phyloP scores from a whole-genome alignment of 768 basidiomycete species.

The Lactifluus echinatus region DNA sequence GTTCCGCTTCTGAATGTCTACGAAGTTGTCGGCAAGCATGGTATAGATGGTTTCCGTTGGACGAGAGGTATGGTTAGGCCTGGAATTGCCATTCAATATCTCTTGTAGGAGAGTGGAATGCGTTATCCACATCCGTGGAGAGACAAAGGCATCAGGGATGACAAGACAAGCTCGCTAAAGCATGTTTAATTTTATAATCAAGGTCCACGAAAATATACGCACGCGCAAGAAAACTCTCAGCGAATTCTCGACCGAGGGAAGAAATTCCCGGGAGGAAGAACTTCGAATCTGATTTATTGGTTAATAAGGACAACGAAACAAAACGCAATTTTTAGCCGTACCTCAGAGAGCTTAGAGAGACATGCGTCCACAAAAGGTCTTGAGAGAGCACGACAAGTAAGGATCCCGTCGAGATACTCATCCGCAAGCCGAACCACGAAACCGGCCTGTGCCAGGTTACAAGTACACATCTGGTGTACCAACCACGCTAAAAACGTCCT shows the following conservation, averaged over 20 bases:
- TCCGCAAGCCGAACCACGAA: slow-evolving; percentile 70
- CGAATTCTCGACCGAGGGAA: slow-evolving; percentile 43
- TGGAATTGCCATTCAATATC: slow-evolving; percentile 37
- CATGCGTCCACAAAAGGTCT: slow-evolving; percentile 68
- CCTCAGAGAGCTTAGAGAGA: slow-evolving; percentile 58
- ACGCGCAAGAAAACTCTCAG: slow-evolving; percentile 58
- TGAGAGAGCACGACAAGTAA: slow-evolving; percentile 56
- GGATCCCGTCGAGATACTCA: slow-evolving; percentile 68
- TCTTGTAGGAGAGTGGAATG: slow-evolving; percentile 42
- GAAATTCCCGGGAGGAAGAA: slow-evolving; percentile 46
- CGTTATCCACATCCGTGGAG: slow-evolving; percentile 56
- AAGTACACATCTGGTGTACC: slow-evolving; percentile 64
- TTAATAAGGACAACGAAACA: not conserved
- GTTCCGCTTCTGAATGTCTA: slow-evolving; percentile 68
- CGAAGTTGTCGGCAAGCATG: slow-evolving; percentile 47
- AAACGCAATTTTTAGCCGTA: slow-evolving; percentile 21
- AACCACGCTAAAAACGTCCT: slow-evolving; percentile 72
- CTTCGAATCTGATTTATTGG: slow-evolving; percentile 39
- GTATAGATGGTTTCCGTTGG: slow-evolving; percentile 30
- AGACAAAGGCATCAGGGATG: slow-evolving; percentile 66
- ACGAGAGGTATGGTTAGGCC: slow-evolving; percentile 22
- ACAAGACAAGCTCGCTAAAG: slow-evolving; percentile 57
- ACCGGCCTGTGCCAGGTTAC: slow-evolving; percentile 74
- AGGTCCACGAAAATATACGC: slow-evolving; percentile 13
- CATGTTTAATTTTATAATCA: not conserved